Conservation (phyloP, 257 asterid genomes). For the Lantana camara region DNA sequence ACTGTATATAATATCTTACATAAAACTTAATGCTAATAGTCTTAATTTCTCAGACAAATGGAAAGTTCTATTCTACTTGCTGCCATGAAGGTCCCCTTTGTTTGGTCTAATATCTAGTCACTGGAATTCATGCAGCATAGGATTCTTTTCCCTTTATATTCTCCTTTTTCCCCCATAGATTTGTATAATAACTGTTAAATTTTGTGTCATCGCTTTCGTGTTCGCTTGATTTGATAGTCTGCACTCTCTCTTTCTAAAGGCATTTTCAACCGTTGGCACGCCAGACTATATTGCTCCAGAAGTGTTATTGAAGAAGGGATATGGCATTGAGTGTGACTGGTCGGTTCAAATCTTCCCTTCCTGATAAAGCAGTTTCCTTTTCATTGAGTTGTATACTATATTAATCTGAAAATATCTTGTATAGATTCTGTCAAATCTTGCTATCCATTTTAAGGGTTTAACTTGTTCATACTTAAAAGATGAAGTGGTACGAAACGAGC, state of each 20-base stretch:
- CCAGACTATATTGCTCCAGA: slow-evolving; percentile 99
- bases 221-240: slow-evolving; percentile 18
- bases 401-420: not conserved
- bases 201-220: slow-evolving; percentile 10
- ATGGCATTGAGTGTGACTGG: slow-evolving; percentile 99
- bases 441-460: not conserved
- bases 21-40: no score
- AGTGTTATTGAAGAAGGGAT: slow-evolving; percentile 94
- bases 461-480: not conserved
- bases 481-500: not conserved
- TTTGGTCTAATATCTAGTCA: not conserved
- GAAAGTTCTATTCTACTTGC: not conserved
- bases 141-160: not conserved
- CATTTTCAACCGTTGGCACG: slow-evolving; percentile 98
- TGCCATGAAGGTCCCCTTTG: not conserved
- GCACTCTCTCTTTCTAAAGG: slow-evolving; percentile 54
- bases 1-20: not conserved
- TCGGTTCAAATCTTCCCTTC: slow-evolving; percentile 40
- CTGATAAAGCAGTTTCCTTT: not conserved
- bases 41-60: no score
- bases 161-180: not conserved
- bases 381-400: slow-evolving; percentile 5
- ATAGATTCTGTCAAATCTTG: slow-evolving; percentile 22
- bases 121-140: slow-evolving; percentile 2
- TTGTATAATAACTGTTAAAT: slow-evolving; percentile 7